These are phyloP conservation scores for Fraxinus angustifolia DNA, from an alignment of 305 asterid species.

Conservation along the genomic window DNA sequence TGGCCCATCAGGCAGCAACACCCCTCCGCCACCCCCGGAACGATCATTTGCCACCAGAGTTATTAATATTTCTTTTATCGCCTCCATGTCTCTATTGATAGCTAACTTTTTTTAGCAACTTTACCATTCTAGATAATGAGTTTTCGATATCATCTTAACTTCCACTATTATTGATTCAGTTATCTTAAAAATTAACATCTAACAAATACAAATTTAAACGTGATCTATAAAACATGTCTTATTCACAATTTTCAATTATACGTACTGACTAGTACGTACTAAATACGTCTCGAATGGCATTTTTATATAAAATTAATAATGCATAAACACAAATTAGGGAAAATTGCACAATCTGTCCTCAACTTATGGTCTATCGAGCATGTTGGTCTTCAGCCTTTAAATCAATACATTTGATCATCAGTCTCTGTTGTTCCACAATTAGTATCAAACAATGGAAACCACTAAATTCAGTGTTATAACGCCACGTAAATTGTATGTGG, in stretches of 20 bases:
- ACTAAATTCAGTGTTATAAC: neutral
- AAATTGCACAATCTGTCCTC: neutral
- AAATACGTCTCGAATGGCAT: neutral
- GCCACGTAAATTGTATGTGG: neutral
- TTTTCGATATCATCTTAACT: neutral
- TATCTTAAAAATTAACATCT: neutral
- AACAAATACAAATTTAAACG: neutral
- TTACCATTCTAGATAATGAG: neutral
- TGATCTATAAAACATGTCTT: neutral
- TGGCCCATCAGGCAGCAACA: neutral
- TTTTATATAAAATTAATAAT: neutral
- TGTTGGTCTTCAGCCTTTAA: neutral
- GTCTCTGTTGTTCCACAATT: neutral
- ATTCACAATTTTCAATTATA: neutral
- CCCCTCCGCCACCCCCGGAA: neutral
- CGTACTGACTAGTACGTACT: neutral
- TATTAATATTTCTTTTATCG: neutral
- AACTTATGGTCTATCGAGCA: neutral
- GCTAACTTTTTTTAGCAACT: neutral
- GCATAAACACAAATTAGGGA: neutral
- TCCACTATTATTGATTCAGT: neutral
- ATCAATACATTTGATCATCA: neutral
- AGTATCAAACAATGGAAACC: neutral
- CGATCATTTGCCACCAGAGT: neutral
- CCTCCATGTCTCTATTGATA: neutral